phyloP scores from a whole-genome alignment of 495 filamentous ascomycete species.

The Saxophila tyrrhenica region DNA sequence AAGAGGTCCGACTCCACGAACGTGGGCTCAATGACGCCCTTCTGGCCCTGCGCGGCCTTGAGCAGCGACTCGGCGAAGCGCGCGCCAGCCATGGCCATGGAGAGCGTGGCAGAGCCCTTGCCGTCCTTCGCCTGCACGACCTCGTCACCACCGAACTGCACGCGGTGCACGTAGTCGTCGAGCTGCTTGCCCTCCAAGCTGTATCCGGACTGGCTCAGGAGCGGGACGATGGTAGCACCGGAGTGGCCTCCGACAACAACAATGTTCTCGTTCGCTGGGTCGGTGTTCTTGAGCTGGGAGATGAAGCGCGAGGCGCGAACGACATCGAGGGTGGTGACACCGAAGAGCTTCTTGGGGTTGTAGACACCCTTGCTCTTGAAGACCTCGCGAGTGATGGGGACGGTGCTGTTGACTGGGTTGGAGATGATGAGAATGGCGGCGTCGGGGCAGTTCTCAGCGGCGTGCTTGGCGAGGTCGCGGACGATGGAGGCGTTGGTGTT shows the following conservation, averaged over 20 bases:
- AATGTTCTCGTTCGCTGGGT: slow-evolving; percentile 86
- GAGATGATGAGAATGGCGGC: slow-evolving; percentile 95
- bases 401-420: slow-evolving; percentile 99
- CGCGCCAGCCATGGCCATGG: slow-evolving; percentile 97
- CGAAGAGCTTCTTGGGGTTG: slow-evolving; percentile 97
- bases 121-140: slow-evolving; percentile 98
- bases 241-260: slow-evolving; percentile 95
- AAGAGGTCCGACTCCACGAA: slow-evolving; percentile 94
- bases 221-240: slow-evolving; percentile 93
- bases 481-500: slow-evolving; percentile 99
- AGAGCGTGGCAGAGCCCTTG: slow-evolving; percentile 93
- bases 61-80: slow-evolving; percentile 93
- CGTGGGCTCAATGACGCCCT: slow-evolving; percentile 89
- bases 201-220: slow-evolving; percentile 88
- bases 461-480: slow-evolving; percentile 93
- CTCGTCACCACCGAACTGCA: slow-evolving; percentile 99
- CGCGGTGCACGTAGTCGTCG: slow-evolving; percentile 76
- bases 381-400: slow-evolving; percentile 92
- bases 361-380: slow-evolving; percentile 90
- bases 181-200: slow-evolving; percentile 62
- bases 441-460: slow-evolving; percentile 75
- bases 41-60: slow-evolving; percentile 84
- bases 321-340: slow-evolving; percentile 97
- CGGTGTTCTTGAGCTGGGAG: slow-evolving; percentile 76
- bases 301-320: slow-evolving; percentile 97